Conservation (phyloP, 768 basidiomycete species). For the Cystofilobasidium bisporidii region DNA sequence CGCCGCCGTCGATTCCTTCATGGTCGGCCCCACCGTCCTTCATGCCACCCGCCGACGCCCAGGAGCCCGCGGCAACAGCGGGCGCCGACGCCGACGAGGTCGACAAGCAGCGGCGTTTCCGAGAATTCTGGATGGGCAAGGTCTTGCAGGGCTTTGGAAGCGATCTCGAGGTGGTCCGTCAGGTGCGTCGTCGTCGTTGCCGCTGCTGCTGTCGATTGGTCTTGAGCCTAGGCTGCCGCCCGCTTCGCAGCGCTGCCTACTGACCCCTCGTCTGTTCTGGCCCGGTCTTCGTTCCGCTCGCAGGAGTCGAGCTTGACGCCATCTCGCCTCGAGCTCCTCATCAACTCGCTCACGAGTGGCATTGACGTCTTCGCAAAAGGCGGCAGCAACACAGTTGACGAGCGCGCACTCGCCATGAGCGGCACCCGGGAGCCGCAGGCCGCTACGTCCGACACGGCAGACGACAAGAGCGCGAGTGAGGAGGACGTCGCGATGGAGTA, state of each 20-base stretch:
- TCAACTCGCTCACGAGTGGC: constrained; percentile 50
- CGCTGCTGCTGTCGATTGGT: neutral
- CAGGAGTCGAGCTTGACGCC: constrained; percentile 61
- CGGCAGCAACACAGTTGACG: neutral
- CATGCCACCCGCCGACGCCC: constrained; percentile 18
- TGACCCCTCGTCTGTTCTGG: neutral
- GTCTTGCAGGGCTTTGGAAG: constrained; percentile 72
- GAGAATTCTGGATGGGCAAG: constrained; percentile 78
- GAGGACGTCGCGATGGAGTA: neutral
- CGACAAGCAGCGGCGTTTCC: constrained; percentile 56
- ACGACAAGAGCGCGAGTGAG: neutral
- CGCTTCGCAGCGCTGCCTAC: neutral
- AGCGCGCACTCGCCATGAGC: neutral
- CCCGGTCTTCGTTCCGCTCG: too few relatives aligned
- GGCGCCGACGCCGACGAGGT: constrained; percentile 44
- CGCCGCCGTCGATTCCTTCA: constrained; percentile 15
- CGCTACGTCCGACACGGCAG: neutral
- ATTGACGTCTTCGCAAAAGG: constrained; percentile 27
- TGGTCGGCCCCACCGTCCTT: constrained; percentile 18
- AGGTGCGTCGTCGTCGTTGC: constrained; percentile 46
- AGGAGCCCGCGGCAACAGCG: constrained; percentile 27
- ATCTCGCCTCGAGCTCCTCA: constrained; percentile 60
- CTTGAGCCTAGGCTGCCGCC: too few relatives aligned
- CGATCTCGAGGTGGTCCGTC: constrained; percentile 72
- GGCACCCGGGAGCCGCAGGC: neutral